Evolutionary conservation across 768 basidiomycete species (phyloP), one percentile per base, ranked within the genome.

Genomic region (Lepiota subincarnata): DNA sequence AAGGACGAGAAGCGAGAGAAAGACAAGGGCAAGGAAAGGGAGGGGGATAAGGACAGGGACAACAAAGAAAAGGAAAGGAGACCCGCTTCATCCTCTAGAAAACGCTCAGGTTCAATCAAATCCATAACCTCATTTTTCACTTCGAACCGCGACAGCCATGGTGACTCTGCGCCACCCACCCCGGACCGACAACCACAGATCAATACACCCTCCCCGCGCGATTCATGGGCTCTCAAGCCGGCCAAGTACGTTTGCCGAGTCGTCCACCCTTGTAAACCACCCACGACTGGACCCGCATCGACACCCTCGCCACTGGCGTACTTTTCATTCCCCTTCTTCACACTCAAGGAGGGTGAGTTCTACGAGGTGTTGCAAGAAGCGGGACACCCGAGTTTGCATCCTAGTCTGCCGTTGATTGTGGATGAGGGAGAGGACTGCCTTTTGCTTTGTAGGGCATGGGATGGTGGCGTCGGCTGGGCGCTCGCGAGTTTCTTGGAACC

Each of bases 401-500:
- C 78, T 3, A 81, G 87, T 59, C 69, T 92, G 38, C 90, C 90
- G 2, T 63, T 92, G 52, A 83, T 85, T 60, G 86, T 91, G 46
- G 89, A 92, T 59, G 78, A 80, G 50, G 80, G 80, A 0, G 89
- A 89, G 58, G 90, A 92, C 60, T 91, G 89, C 68, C 69, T 92
- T 57, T 68, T 92, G 49, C 76, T 92, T 20, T 88, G 85, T 57
- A 72, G 88, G 39, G 80, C 86, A 64, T 66, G 62, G 31, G 51
- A 57, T 3, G 78, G 80, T 10, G 73, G 77, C 8, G 76, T 91
- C 14, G 89, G 89, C 0, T 92, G 90, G 90, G 84, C 85, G 2
- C 66, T 92, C 57, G 89, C 89, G 34, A 91, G 89, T 65, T 92
- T 90, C 68, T 66, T 92, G 65, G 75, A 84, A 22, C 87, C 87